Evolutionary conservation across 306 rosid genomes (phyloP), one percentile per base, ranked within the genome.

Genomic region (Trifolium subterraneum): DNA sequence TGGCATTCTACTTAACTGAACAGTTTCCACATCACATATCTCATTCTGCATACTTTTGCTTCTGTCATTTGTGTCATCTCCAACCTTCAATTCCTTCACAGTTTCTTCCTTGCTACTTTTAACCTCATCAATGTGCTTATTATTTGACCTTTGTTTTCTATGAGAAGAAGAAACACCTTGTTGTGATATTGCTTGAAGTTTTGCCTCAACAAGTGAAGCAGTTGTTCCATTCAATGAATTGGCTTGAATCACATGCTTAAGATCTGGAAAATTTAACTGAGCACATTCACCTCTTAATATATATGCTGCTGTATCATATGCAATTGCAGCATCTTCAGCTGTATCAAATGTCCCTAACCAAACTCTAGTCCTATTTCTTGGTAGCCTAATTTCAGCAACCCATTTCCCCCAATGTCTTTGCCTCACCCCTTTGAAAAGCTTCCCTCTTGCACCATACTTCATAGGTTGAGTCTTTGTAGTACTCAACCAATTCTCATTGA

Each of bases 391-490:
- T 85, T 93, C 98, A 9, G 97, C 98, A 12, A 93, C 98, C 98
- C 98, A 93, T 83, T 93, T 93, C 0, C 98, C 98, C 98, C 98
- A 93, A 29, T 93, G 98, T 80, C 98, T 87, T 27, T 89, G 97
- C 82, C 98, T 88, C 82, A 93, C 98, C 10, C 98, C 98, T 76
- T 96, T 89, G 11, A 78, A 93, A 45, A 88, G 77, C 85, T 87
- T 93, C 3, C 84, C 87, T 80, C 86, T 67, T 80, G 82, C 86
- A 6, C 22, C 72, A 85, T 25, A 61, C 75, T 91, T 93, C 87
- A 89, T 69, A 11, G 90, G 88, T 80, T 93, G 96, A 27, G 93
- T 84, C 84, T 83, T 91, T 3, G 86, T 87, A 3, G 80, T 20
- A 61, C 87, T 84, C 66, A 86, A 88, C 92, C 93, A 89, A 78